Base-by-base conservation (phyloP, 1,284 basidiomycete species). In the Caloboletus firmus region DNA sequence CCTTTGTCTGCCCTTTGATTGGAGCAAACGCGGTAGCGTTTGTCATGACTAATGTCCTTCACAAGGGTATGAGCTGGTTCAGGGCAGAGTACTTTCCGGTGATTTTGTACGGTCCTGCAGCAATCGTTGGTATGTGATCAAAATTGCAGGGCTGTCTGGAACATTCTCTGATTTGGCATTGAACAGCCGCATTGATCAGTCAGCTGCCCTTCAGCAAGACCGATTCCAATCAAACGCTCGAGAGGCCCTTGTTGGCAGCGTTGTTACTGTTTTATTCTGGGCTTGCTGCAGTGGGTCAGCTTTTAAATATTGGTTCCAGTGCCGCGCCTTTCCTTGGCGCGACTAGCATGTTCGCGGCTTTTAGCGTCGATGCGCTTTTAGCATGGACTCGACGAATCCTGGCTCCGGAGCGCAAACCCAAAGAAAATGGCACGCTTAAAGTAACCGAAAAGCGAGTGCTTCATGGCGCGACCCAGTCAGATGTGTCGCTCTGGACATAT, bases 11-110 rank as follows among this genome's bases (percentile, higher is more conserved):
- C 1, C 75, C 84, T 18, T 41, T 94, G 1, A 44, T 90, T 1
- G 73, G 77, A 1, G 84, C 89, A 2, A 95, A 96, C 62, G 55
- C 80, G 0, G 79, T 91, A 0, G 97, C 95, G 0, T 67, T 84
- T 1, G 57, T 91, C 20, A 90, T 98, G 85, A 71, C 75, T 15
- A 67, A 51, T 2, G 78, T 84, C 0, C 68, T 93, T n/a, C 79
- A 81, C 11, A 87, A 83, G 68, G 79, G 79, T 0, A 79, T 89
- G 77, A 84, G 81, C 69, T 93, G 93, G 93, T 95, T 91, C 73
- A 77, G 81, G 12, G 81, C 81, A 55, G 92, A 94, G 60, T 80
- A 84, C 58, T 81, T 86, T 5, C 83, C 86, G 10, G 62, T 95
- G 5, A 64, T 82, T 12, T 72, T 97, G n/a, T 98, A 93, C 66